Base-by-base conservation (phyloP, 768 basidiomycete genomes). In the Phanerochaete carnosa region DNA sequence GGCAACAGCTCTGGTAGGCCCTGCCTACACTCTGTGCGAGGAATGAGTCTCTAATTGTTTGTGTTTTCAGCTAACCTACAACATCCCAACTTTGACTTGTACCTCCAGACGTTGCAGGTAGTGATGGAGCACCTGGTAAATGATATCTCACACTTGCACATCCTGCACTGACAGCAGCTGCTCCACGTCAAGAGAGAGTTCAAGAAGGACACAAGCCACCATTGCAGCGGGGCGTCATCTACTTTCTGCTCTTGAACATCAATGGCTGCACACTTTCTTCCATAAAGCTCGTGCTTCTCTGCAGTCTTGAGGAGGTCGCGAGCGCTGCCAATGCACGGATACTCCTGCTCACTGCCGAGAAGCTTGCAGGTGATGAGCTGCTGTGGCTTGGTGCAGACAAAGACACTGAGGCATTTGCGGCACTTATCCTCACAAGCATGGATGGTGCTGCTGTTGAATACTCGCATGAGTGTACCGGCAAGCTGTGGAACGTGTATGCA, bases 231-330 rank as follows among this genome's bases (percentile, higher is more conserved):
- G 82, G 86, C 13, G 75, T 95, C 45, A 68, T 92, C 45, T 92
- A 88, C 68, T 94, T 83, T 71, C 72, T 97, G 0, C 75, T 92
- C 6, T 95, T 95, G 1, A 95, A 98, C 70, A 78, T 89, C 63
- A 79, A 81, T 49, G 81, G 84, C 3, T 81, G 89, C 63, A 72
- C 77, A 2, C 68, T 82, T 3, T 71, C 81, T 1, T 59, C 66
- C 0, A 79, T 82, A 16, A 84, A 86, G 61, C 68, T 83, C 12
- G 68, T 74, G 12, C 73, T 98, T 0, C 77, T 98, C 19, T 73
- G 64, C 4, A 73, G 76, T 33, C 58, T 85, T 11, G 68, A 76
- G 28, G 73, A 75, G 11, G 75, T 90, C 39, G 76, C 82, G 3
- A 83, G 86, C 66, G 70, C 62, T 66, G 71, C 70, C 51, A 82